These are phyloP conservation scores for Aspergillus novofumigatus DNA, from an alignment of 2,329 filamentous ascomycete species.

Conservation along the genomic window DNA sequence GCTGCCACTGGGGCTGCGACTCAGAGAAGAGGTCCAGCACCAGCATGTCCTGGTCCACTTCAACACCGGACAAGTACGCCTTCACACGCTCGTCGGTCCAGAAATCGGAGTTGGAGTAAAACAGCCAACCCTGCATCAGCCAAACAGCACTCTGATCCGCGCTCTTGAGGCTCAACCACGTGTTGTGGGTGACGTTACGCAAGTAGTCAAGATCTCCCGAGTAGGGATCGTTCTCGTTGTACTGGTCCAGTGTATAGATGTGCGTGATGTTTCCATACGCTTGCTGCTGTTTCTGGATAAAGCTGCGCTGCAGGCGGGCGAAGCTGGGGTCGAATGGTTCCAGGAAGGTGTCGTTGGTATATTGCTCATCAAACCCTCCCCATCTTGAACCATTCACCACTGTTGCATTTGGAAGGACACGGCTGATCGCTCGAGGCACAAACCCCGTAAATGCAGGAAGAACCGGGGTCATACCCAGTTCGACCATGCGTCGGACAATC, in stretches of 20 bases:
- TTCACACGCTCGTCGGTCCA: conserved; percentile 49
- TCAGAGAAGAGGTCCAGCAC: conserved; percentile 52
- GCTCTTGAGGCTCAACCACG: conserved; percentile 46
- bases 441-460: conserved; percentile 51
- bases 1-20: conserved; percentile 48
- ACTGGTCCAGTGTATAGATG: conserved; percentile 52
- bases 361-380: neutral
- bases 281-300: conserved; percentile 45
- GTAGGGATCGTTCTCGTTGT: conserved; percentile 49
- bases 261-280: conserved; percentile 48
- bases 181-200: conserved; percentile 40
- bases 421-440: conserved; percentile 42
- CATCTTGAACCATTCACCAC: conserved; percentile 40
- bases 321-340: neutral
- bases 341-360: neutral
- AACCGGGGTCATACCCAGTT: conserved; percentile 51
- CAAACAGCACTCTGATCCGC: conserved; percentile 48
- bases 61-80: conserved; percentile 48
- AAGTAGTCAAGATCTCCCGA: conserved; percentile 46
- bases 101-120: conserved; percentile 43
- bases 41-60: conserved; percentile 44
- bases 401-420: conserved; percentile 41
- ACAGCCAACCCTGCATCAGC: conserved; percentile 55
- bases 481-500: conserved; percentile 48
- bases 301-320: conserved; percentile 23